A percentile compares a stretch with the other conserved stretches of the same genome.
These are phyloP conservation scores for Scheffersomyces quercinus DNA, from an alignment of 1,139 yeast species.

Conservation along the genomic window DNA sequence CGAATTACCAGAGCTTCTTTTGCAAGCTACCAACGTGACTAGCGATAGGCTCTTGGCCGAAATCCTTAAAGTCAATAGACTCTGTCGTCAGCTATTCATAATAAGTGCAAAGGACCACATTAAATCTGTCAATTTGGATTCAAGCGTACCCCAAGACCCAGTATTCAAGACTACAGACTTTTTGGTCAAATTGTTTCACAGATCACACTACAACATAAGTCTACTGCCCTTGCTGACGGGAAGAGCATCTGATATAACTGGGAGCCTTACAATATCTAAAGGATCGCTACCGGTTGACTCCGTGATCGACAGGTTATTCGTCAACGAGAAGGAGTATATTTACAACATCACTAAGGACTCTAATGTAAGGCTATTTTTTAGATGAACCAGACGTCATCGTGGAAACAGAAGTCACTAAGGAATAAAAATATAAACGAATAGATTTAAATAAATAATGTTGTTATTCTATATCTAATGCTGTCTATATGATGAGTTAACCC, in stretches of 20 bases:
- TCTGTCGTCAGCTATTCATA: slow-evolving; percentile 34
- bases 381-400: slow-evolving; percentile 22
- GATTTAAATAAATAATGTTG: background rate
- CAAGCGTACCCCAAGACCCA: slow-evolving; percentile 30
- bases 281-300: slow-evolving; percentile 45
- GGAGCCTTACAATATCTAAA: slow-evolving; percentile 57
- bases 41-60: slow-evolving; percentile 35
- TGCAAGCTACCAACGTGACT: slow-evolving; percentile 40
- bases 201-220: slow-evolving; percentile 50
- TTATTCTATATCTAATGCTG: slow-evolving; percentile 9
- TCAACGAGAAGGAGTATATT: slow-evolving; percentile 64
- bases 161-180: slow-evolving; percentile 45
- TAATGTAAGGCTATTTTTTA: slow-evolving; percentile 42
- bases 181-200: slow-evolving; percentile 48
- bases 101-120: slow-evolving; percentile 39
- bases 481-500: slow-evolving; percentile 9
- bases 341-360: slow-evolving; percentile 62
- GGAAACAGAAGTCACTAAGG: background rate
- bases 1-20: slow-evolving; percentile 52
- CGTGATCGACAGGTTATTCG: slow-evolving; percentile 18
- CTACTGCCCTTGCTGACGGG: slow-evolving; percentile 75
- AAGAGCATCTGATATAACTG: slow-evolving; percentile 80
- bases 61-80: slow-evolving; percentile 36
- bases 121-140: slow-evolving; percentile 34
- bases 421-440: slow-evolving; percentile 1